Base-by-base conservation (phyloP, 495 filamentous ascomycete species). In the Neurospora tetrasperma region DNA sequence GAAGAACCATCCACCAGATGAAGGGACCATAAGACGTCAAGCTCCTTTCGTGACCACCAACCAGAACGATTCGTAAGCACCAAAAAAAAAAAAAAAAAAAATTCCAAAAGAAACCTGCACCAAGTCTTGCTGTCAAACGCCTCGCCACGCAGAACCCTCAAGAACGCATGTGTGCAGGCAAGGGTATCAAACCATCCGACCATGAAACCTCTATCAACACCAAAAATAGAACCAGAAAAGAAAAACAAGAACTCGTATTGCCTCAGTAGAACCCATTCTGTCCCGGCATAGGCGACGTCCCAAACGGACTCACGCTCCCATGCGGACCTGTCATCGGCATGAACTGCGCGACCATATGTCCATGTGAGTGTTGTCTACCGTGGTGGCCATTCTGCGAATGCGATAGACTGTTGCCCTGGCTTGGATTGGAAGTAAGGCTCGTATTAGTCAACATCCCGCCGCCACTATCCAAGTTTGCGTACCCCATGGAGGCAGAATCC, bases 401-500 rank as follows among this genome's bases (percentile, higher is more conserved):
- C 7, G 27, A 23, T 38, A 14, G 54, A 66, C 27, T 66, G 14
- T 27, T 27, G 4, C 27, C 14, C 27, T 66, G 54, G 11, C 54
- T 66, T 16, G 14, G 27, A 1, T 5, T 66, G 3, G 54, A 23
- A 18, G 54, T 35, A 4, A 66, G 27, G 4, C 27, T 66, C 1
- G 54, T 2, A 18, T 35, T 27, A 27, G 35, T 35, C 27, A 35
- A 4, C 54, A 66, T 66, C 3, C 23, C 27, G 6, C 14, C 54
- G 0, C 54, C 27, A 27, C 6, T 54, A 6, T 38, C 5, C 46
- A 54, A 27, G 2, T 12, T 54, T 18, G 27, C 54, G 6, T 31
- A 66, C 18, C 54, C 54, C 54, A 66, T 35, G 0, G 54, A 66
- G 23, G 14, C 14, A 66, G 77, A 44, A 38, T 83, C 78, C 70